These are phyloP conservation scores for Ceratocystis eucalypticola DNA, from an alignment of 2,329 filamentous ascomycete species.

Conservation along the genomic window DNA sequence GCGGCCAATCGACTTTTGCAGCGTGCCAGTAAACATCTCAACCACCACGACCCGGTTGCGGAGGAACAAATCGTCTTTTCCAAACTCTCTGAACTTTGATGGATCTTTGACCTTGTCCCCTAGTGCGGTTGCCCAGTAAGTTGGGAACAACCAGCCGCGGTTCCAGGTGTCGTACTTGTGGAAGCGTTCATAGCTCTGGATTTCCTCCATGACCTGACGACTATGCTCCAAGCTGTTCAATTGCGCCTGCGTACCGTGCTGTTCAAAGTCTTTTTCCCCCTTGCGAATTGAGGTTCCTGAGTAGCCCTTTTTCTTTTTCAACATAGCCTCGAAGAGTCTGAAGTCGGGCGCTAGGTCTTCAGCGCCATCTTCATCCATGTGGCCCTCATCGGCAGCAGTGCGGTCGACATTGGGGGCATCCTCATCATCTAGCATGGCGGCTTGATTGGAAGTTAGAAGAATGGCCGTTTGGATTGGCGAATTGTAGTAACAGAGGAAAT, in stretches of 20 bases:
- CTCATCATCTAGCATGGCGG: constrained; percentile 31
- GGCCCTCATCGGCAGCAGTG: constrained; percentile 21
- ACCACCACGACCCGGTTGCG: constrained; percentile 49
- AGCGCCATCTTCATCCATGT: constrained; percentile 42
- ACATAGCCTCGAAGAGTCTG: constrained; percentile 49
- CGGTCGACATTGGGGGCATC: constrained; percentile 26
- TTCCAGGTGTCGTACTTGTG: constrained; percentile 55
- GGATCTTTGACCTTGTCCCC: constrained; percentile 20
- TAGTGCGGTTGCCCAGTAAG: constrained; percentile 33
- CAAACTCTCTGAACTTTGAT: constrained; percentile 15
- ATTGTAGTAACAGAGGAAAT: background rate
- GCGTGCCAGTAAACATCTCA: constrained; percentile 56
- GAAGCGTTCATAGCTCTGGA: constrained; percentile 61
- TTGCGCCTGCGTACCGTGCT: constrained; percentile 75
- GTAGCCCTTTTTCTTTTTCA: constrained; percentile 38
- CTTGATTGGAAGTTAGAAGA: background rate
- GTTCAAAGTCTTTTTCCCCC: constrained; percentile 95
- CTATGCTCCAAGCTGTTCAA: constrained; percentile 65
- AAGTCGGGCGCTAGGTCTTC: constrained; percentile 82
- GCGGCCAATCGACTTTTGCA: constrained; percentile 64
- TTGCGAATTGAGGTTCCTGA: constrained; percentile 62
- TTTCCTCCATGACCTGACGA: constrained; percentile 76
- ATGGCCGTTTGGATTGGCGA: background rate
- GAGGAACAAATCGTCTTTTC: constrained; percentile 23
- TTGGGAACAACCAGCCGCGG: constrained; percentile 61